A percentile compares a stretch with the other conserved stretches of the same genome.
Conservation (phyloP, 331 rosid species). For the Acacia concinna region DNA sequence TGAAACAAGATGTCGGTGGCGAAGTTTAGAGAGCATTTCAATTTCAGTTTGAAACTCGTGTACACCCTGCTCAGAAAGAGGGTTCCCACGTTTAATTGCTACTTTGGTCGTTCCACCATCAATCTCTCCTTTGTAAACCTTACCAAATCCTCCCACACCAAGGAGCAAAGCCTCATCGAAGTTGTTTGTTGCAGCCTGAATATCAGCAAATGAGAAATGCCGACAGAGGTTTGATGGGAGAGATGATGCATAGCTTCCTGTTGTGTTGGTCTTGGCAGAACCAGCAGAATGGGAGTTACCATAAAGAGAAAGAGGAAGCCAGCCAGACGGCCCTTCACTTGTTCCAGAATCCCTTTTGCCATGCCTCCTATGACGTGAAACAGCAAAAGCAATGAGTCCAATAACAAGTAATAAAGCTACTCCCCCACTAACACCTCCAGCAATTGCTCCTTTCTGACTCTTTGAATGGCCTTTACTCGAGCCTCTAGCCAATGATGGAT, state of each 20-base stretch:
- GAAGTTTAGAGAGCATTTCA: conserved; percentile 99
- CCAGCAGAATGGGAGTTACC: conserved; percentile 91
- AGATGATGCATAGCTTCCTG: conserved; percentile 86
- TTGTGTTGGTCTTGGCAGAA: conserved; percentile 95
- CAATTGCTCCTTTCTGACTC: conserved; percentile 61
- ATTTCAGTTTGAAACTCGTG: conserved; percentile 98
- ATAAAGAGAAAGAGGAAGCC: conserved; percentile 96
- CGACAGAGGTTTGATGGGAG: conserved; percentile 95
- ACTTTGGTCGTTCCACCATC: conserved; percentile 79
- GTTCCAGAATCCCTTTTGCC: conserved; percentile 67
- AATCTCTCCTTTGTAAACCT: conserved; percentile 90
- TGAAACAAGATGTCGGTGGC: conserved; percentile 97
- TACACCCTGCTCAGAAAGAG: conserved; percentile 97
- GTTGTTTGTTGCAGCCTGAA: conserved; percentile 85
- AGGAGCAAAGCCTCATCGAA: conserved; percentile 85
- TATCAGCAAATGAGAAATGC: conserved; percentile 97
- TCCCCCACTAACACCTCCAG: conserved; percentile 73
- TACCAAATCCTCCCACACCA: conserved; percentile 99
- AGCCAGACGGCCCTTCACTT: conserved; percentile 96
- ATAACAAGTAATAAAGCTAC: conserved; percentile 49
- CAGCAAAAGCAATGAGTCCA: conserved; percentile 55
- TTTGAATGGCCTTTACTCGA: conserved; percentile 51
- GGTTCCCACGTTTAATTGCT: conserved; percentile 95
- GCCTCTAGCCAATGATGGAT: conserved; percentile 48
- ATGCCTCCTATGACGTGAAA: conserved; percentile 46